A percentile compares a stretch with the other conserved stretches of the same genome.
These are phyloP conservation scores for Abrus pulchellus DNA, from an alignment of 306 rosid species.

Conservation along the genomic window DNA sequence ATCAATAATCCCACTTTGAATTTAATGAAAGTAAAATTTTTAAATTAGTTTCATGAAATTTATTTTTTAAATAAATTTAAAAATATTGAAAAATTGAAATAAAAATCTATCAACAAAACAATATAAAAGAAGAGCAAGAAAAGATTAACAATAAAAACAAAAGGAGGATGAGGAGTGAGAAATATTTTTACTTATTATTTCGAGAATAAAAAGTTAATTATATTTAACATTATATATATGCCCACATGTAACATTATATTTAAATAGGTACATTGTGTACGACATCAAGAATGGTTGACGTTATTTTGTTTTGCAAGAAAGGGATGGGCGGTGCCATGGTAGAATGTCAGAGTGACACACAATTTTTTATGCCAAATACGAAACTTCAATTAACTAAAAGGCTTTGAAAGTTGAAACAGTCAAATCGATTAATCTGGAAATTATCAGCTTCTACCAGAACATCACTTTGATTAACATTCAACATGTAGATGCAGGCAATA, in stretches of 20 bases:
- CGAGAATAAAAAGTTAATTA: too few species aligned
- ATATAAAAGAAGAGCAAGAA: too few species aligned
- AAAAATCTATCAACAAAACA: too few species aligned
- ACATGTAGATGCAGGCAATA: neutral
- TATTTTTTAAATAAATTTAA: too few species aligned
- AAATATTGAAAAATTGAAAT: too few species aligned
- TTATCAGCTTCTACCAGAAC: neutral
- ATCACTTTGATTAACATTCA: neutral
- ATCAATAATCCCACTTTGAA: too few species aligned
- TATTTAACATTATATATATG: neutral
- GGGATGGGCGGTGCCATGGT: neutral
- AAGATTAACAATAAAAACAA: too few species aligned
- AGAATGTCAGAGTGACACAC: neutral
- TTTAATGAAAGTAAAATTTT: too few species aligned
- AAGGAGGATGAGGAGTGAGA: too few species aligned
- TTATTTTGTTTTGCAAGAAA: constrained; percentile 1
- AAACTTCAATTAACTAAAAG: neutral
- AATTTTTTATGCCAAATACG: too few species aligned
- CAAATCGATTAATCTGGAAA: neutral
- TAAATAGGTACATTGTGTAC: neutral
- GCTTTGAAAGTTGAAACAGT: neutral
- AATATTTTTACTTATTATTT: too few species aligned
- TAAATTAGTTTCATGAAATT: too few species aligned
- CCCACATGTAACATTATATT: neutral
- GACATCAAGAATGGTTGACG: neutral